Evolutionary conservation across 345 rosid species (phyloP), one percentile per base, ranked within the genome.

Genomic region (Tarenaya hassleriana): DNA sequence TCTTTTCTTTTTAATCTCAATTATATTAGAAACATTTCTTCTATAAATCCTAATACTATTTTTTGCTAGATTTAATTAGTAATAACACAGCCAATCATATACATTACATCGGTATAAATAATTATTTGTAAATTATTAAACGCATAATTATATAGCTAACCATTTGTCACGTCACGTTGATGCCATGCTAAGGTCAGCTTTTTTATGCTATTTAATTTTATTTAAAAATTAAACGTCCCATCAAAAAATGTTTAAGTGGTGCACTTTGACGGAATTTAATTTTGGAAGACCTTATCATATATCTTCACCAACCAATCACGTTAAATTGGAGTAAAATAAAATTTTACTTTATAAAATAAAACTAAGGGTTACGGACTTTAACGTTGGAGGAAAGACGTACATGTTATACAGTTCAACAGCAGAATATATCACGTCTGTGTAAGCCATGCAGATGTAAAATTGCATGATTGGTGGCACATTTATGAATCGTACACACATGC

Each of bases 361-460:
- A 42, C 19, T 34, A 16, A 12, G 32, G 43, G n/a, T 24, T 24
- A 24, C 7, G 8, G 15, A 45, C 31, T 52, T 76, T 78, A 69
- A 80, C 83, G 83, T 81, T 62, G 78, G 62, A 61, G 70, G 73
- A 76, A 80, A 74, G 85, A 78, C 75, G 75, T 81, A 88, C 88
- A 81, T 84, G 94, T n/a, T n/a, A n/a, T n/a, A 62, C 56, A 61
- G 64, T 64, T 77, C 80, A 51, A 73, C 80, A 75, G 52, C 78
- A 65, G 71, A 24, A 24, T 24, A 24, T 24, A 24, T 24, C 29
- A 24, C 5, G 29, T 24, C 5, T 5, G 29, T 24, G 3, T 24
- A 24, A 24, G 29, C 3, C 29, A 24, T 24, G 29, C 29, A 24
- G 5, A 24, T 24, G 5, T 24, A 24, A 24, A 24, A 24, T 24